Evolutionary conservation across 306 rosid genomes (phyloP).

Genomic region (Corylus avellana): DNA sequence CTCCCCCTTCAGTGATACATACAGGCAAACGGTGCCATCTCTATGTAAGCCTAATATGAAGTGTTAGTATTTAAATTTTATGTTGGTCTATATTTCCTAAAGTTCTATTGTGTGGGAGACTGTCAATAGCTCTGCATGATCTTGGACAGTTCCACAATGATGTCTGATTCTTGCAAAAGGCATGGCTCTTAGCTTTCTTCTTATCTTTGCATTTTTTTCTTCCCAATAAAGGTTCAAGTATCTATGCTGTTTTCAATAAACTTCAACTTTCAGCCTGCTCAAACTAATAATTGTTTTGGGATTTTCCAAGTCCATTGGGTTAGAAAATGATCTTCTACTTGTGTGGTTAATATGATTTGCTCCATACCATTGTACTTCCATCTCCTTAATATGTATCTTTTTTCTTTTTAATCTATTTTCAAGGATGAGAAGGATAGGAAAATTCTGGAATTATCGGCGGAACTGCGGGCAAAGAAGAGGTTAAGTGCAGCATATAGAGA

Average conservation of each 20-base stretch:
- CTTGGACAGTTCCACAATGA: background rate
- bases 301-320: background rate
- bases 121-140: no score
- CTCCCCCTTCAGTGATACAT: background rate
- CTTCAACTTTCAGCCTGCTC: background rate
- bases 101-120: no score
- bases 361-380: background rate
- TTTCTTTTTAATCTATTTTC: background rate
- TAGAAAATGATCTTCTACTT: background rate
- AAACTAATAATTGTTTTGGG: background rate
- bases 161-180: background rate
- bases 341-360: background rate
- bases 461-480: constrained; percentile 33
- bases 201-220: background rate
- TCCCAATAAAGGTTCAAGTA: background rate
- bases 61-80: background rate
- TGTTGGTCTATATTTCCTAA: background rate
- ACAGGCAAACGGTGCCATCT: background rate
- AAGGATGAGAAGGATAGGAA: constrained; percentile 37
- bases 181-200: background rate
- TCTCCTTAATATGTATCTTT: background rate
- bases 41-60: background rate
- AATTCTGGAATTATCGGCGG: constrained; percentile 29
- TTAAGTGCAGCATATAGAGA: constrained; percentile 27
- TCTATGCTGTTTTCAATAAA: background rate